Percentiles rank a stretch among this genome's conserved stretches.
These are phyloP conservation scores for Trichoderma sp. DNA, from an alignment of 2,329 filamentous ascomycete species.

Conservation along the genomic window DNA sequence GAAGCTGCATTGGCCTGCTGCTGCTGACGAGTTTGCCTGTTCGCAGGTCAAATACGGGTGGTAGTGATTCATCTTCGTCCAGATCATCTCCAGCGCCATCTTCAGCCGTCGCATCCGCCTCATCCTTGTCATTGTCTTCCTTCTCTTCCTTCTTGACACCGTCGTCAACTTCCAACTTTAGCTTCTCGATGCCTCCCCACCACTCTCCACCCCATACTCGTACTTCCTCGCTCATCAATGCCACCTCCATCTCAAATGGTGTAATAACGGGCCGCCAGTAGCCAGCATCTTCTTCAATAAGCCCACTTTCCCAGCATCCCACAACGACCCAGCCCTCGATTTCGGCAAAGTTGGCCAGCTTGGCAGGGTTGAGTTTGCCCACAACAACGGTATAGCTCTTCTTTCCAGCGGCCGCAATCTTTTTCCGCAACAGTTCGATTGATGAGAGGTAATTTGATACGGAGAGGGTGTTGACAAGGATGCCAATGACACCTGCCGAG, in stretches of 20 bases:
- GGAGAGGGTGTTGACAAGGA: constrained; percentile 92
- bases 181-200: constrained; percentile 79
- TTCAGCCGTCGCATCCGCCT: constrained; percentile 26
- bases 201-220: constrained; percentile 86
- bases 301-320: constrained; percentile 94
- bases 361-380: constrained; percentile 92
- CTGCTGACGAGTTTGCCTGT: constrained; percentile 82
- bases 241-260: constrained; percentile 87
- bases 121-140: constrained; percentile 24
- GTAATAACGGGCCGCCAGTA: constrained; percentile 91
- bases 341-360: constrained; percentile 94
- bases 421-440: constrained; percentile 69
- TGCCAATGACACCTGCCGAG: constrained; percentile 83
- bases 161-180: constrained; percentile 47
- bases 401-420: constrained; percentile 80
- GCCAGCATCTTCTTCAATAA: constrained; percentile 78
- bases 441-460: constrained; percentile 88
- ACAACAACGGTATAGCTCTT: constrained; percentile 97
- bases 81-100: constrained; percentile 47
- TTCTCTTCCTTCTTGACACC: constrained; percentile 21
- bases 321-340: constrained; percentile 97
- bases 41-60: constrained; percentile 89
- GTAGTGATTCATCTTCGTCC: constrained; percentile 70
- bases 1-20: constrained; percentile 70
- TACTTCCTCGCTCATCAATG: constrained; percentile 71